A percentile compares a stretch with the other conserved stretches of the same genome.
These are phyloP conservation scores for Albophoma yamanashiensis DNA, from an alignment of 2,329 filamentous ascomycete species.

Conservation along the genomic window DNA sequence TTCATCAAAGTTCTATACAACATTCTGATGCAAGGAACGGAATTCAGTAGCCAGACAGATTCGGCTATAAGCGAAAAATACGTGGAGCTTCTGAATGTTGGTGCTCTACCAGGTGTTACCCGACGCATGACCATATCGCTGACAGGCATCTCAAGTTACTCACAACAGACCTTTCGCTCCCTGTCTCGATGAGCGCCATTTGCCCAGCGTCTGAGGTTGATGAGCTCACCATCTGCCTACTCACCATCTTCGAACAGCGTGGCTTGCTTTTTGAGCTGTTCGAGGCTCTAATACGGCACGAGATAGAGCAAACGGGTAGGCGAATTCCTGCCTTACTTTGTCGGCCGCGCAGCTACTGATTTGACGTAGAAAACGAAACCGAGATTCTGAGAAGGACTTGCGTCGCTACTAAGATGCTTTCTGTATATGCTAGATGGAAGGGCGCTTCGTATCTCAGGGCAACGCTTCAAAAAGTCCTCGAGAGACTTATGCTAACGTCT, in stretches of 20 bases:
- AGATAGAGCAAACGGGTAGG: slow-evolving; percentile 54
- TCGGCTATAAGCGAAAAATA: slow-evolving; percentile 59
- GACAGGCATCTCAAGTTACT: slow-evolving; percentile 33
- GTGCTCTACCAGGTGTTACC: not conserved
- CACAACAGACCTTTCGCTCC: slow-evolving; percentile 50
- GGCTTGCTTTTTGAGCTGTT: slow-evolving; percentile 53
- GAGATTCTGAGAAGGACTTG: slow-evolving; percentile 58
- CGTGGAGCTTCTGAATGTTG: slow-evolving; percentile 48
- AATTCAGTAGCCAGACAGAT: slow-evolving; percentile 59
- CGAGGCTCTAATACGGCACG: slow-evolving; percentile 56
- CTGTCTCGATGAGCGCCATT: slow-evolving; percentile 52
- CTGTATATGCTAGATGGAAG: slow-evolving; percentile 63
- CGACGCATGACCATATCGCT: not conserved
- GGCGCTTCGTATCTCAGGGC: slow-evolving; percentile 50
- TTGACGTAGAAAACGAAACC: slow-evolving; percentile 47
- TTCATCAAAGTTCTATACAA: slow-evolving; percentile 63
- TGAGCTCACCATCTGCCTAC: slow-evolving; percentile 54
- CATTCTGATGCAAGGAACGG: slow-evolving; percentile 60
- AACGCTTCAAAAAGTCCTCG: slow-evolving; percentile 56
- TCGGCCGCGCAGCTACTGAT: not conserved
- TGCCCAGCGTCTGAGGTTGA: slow-evolving; percentile 60
- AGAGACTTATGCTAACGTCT: slow-evolving; percentile 54
- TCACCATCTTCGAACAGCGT: slow-evolving; percentile 60
- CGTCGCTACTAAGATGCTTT: slow-evolving; percentile 63
- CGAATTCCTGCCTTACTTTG: slow-evolving; percentile 3